These are phyloP conservation scores for Penicillium samsonianum DNA, from an alignment of 495 filamentous ascomycete genomes.

Conservation along the genomic window DNA sequence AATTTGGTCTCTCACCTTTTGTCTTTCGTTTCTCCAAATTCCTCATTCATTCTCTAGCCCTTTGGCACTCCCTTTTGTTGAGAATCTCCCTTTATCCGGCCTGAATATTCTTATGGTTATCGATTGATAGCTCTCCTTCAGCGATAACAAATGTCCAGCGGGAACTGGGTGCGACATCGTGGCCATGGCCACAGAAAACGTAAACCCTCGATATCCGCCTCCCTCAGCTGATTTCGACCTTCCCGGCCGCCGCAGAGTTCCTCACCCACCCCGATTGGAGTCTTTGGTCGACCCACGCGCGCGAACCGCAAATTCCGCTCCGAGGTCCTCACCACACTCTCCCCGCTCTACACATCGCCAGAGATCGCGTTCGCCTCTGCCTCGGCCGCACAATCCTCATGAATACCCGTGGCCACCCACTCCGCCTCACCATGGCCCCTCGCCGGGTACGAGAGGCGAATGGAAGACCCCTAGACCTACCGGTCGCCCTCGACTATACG, in stretches of 20 bases:
- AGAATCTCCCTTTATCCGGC: background rate
- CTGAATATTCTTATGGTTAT: conserved; percentile 4
- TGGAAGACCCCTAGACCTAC: conserved; percentile 23
- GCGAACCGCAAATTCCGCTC: conserved; percentile 28
- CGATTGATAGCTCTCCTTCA: conserved; percentile 7
- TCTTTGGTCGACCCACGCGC: conserved; percentile 37
- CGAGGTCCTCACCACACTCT: conserved; percentile 28
- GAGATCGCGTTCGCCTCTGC: conserved; percentile 35
- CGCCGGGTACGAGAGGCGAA: conserved; percentile 25
- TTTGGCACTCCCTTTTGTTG: conserved; percentile 14
- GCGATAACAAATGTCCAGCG: conserved; percentile 50
- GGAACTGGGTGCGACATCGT: conserved; percentile 44
- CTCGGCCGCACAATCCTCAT: conserved; percentile 21
- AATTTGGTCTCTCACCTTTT: conserved; percentile 9
- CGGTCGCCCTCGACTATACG: conserved; percentile 24
- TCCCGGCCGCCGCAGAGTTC: conserved; percentile 37
- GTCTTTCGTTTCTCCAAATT: conserved; percentile 16
- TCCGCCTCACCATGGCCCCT: conserved; percentile 30
- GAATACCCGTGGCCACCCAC: conserved; percentile 34
- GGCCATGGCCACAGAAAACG: conserved; percentile 56
- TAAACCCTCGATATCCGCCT: conserved; percentile 41
- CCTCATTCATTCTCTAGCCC: conserved; percentile 8
- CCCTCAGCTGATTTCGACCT: conserved; percentile 37
- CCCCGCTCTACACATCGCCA: conserved; percentile 23
- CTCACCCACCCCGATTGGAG: conserved; percentile 38